phyloP scores from a whole-genome alignment of 176 grass and related monocot species.

The Aegilops sharonensis region DNA sequence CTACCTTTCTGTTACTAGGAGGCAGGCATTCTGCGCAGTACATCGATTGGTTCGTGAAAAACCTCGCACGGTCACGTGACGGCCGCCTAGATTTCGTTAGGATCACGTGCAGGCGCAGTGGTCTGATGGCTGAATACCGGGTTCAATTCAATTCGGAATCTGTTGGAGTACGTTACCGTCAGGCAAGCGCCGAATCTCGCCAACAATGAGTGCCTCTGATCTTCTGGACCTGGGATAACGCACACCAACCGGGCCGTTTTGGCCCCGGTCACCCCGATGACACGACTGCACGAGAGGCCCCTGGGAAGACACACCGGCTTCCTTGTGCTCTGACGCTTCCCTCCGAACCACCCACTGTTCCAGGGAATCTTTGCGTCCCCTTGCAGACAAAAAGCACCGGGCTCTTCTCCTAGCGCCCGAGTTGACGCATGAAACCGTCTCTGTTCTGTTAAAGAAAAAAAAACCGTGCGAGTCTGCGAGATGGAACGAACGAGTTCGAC shows the following conservation, averaged over 20 bases:
- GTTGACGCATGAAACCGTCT: not conserved
- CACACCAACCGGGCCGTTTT: not conserved
- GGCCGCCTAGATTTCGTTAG: not conserved
- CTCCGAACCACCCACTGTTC: not conserved
- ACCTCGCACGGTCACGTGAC: not conserved
- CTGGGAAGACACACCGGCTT: not conserved
- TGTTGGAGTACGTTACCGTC: not conserved
- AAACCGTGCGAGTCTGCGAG: too few species aligned
- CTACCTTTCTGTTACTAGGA: not conserved
- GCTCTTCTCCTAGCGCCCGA: not conserved
- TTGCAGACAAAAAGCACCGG: not conserved
- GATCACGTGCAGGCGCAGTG: not conserved
- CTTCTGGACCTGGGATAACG: not conserved
- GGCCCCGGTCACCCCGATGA: not conserved
- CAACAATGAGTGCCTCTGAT: not conserved
- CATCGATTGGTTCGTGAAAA: not conserved
- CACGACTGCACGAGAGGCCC: not conserved
- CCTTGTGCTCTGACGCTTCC: not conserved
- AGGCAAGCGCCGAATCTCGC: not conserved
- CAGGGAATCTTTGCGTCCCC: conserved; percentile 9
- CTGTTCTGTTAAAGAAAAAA: too few species aligned
- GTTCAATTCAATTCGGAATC: not conserved
- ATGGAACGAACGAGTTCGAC: not conserved
- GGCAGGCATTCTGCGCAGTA: not conserved
- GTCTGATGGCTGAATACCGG: not conserved